Conservation (phyloP, 2,329 filamentous ascomycete species). For the Paecilomyces fulvus region DNA sequence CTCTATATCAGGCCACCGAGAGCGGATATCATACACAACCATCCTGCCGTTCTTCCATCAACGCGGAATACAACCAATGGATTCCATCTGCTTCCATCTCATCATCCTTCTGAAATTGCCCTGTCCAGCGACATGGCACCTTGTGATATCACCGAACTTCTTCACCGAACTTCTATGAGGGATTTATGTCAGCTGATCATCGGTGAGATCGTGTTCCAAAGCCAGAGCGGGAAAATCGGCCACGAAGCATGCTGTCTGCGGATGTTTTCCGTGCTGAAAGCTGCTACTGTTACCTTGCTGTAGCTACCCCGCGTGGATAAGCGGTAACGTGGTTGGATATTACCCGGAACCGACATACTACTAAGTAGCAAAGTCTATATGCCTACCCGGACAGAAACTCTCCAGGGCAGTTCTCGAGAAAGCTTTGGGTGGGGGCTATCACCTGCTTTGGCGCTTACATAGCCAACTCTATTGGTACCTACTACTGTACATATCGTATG, state of each 20-base stretch:
- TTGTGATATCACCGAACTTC: not conserved
- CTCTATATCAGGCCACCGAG: not conserved
- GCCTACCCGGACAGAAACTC: too few species aligned
- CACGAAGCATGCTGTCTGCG: not conserved
- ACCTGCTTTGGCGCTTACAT: too few species aligned
- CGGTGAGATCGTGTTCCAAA: not conserved
- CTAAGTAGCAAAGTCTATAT: not conserved
- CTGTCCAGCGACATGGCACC: not conserved
- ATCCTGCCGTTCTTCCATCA: not conserved
- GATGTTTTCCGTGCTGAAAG: not conserved
- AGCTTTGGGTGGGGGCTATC: too few species aligned
- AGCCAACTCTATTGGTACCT: too few species aligned
- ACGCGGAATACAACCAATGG: not conserved
- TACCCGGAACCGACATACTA: not conserved
- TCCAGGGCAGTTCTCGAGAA: too few species aligned
- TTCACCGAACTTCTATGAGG: not conserved
- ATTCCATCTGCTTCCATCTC: not conserved
- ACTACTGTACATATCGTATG: too few species aligned
- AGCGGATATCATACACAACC: not conserved
- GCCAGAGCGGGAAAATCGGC: not conserved
- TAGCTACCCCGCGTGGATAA: not conserved
- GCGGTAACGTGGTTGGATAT: not conserved
- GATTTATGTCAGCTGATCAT: not conserved
- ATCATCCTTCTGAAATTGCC: not conserved
- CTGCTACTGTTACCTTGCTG: not conserved